These are phyloP conservation scores for Thalassia testudinum DNA, from an alignment of 116 monocot species.

Conservation along the genomic window DNA sequence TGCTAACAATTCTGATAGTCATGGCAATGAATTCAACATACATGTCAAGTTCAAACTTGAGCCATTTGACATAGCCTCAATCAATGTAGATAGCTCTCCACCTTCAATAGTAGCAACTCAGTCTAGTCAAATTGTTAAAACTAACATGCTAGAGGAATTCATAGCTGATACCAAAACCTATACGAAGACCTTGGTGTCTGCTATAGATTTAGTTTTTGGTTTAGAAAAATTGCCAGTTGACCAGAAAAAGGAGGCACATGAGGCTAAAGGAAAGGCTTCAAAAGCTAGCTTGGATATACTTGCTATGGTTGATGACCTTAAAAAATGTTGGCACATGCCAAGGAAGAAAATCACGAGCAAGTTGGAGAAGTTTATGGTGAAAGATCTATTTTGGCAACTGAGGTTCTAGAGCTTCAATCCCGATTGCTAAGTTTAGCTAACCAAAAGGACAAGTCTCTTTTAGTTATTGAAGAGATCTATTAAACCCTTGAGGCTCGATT, in stretches of 20 bases:
- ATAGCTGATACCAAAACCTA: too few species aligned
- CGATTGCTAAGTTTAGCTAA: constrained; percentile 42
- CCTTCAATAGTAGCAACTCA: too few species aligned
- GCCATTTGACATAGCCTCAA: too few species aligned
- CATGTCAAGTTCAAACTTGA: too few species aligned
- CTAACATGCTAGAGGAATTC: too few species aligned
- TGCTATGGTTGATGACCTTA: constrained; percentile 36
- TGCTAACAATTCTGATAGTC: too few species aligned
- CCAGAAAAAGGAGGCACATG: constrained; percentile 28
- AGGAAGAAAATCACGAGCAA: constrained; percentile 61
- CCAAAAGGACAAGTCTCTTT: constrained; percentile 26
- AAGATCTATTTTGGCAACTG: constrained; percentile 44
- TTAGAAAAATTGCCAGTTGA: constrained; percentile 36
- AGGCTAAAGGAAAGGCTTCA: constrained; percentile 29
- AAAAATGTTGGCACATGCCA: constrained; percentile 21
- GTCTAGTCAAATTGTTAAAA: too few species aligned
- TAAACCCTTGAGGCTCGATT: too few species aligned
- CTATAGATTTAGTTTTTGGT: constrained; percentile 23
- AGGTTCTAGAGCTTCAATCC: constrained; percentile 54
- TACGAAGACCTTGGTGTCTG: constrained; percentile 29
- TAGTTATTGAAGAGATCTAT: constrained; percentile 51
- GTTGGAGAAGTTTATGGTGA: constrained; percentile 69
- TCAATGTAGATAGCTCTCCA: too few species aligned
- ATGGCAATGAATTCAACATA: too few species aligned
- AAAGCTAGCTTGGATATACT: constrained; percentile 27